phyloP scores from a whole-genome alignment of 441 rosid genomes.

The Biscutella laevigata region DNA sequence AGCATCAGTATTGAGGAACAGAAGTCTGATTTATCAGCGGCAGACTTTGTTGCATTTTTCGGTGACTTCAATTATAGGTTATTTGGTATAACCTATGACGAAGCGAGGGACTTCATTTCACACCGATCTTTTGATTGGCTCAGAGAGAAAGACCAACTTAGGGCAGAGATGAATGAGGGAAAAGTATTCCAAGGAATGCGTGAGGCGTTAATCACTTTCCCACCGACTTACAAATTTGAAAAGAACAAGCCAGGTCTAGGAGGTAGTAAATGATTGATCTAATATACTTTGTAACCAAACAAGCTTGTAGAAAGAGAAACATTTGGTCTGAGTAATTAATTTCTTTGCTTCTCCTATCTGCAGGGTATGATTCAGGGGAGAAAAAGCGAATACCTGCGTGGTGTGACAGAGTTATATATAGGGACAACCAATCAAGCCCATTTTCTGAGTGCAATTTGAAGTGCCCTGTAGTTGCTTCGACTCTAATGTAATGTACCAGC shows the following conservation, averaged over 20 bases:
- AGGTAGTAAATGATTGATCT: slow-evolving; percentile 45
- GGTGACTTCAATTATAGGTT: slow-evolving; percentile 97
- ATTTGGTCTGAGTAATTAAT: background rate
- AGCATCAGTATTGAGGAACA: slow-evolving; percentile 42
- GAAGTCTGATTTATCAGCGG: slow-evolving; percentile 74
- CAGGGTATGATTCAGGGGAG: slow-evolving; percentile 99
- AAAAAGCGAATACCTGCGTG: slow-evolving; percentile 97
- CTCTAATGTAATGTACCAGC: slow-evolving; percentile 49
- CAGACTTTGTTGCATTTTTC: slow-evolving; percentile 82
- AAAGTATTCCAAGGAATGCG: slow-evolving; percentile 99
- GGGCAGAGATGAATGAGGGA: slow-evolving; percentile 87
- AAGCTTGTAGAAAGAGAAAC: background rate
- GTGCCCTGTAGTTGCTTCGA: slow-evolving; percentile 69
- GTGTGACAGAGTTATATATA: slow-evolving; percentile 91
- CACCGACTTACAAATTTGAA: slow-evolving; percentile 95
- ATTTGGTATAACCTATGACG: slow-evolving; percentile 92
- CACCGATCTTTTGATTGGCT: slow-evolving; percentile 98
- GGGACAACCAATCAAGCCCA: slow-evolving; percentile 56
- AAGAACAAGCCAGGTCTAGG: slow-evolving; percentile 76
- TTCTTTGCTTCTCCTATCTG: slow-evolving; percentile 1
- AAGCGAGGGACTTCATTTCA: slow-evolving; percentile 93
- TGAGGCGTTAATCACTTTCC: slow-evolving; percentile 80
- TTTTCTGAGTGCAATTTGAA: slow-evolving; percentile 58
- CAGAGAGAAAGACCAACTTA: slow-evolving; percentile 91
- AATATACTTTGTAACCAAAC: background rate